Evolutionary conservation across 768 basidiomycete species (phyloP).

Genomic region (Boletus tylopilopsis): DNA sequence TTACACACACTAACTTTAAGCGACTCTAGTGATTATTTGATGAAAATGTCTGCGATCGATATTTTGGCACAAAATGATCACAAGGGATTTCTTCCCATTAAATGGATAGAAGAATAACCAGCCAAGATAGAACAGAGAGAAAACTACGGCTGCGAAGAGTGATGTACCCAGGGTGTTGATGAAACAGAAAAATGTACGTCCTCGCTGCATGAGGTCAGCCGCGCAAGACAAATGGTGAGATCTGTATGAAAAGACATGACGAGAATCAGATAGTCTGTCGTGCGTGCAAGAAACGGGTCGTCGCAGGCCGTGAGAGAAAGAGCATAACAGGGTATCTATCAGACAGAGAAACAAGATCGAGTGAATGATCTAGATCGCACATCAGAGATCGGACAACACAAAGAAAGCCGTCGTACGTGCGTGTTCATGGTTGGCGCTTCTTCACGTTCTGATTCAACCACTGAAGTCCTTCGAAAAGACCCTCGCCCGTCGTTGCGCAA

Average conservation of each 20-base stretch:
- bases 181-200: slow-evolving; percentile 10
- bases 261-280: slow-evolving; percentile 35
- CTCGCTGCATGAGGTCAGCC: slow-evolving; percentile 15
- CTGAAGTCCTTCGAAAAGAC: slow-evolving; percentile 93
- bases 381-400: slow-evolving; percentile 9
- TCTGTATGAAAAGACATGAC: slow-evolving; percentile 21
- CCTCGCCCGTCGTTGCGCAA: slow-evolving; percentile 95
- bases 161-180: slow-evolving; percentile 11
- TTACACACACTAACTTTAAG: too few relatives aligned
- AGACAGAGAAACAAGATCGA: slow-evolving; percentile 14
- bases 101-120: slow-evolving; percentile 14
- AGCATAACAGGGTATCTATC: slow-evolving; percentile 33
- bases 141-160: slow-evolving; percentile 15
- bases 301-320: slow-evolving; percentile 34
- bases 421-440: slow-evolving; percentile 71
- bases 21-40: slow-evolving; percentile 16
- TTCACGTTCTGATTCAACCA: slow-evolving; percentile 98
- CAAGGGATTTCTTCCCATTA: slow-evolving; percentile 25
- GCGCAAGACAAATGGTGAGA: slow-evolving; percentile 26
- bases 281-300: slow-evolving; percentile 31
- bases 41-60: slow-evolving; percentile 8
- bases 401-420: slow-evolving; percentile 15
- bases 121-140: slow-evolving; percentile 4
- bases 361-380: slow-evolving; percentile 22
- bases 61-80: slow-evolving; percentile 23